A percentile compares a stretch with the other conserved stretches of the same genome.
phyloP scores from a whole-genome alignment of 148 eudicot species.

The Beta vulgaris region DNA sequence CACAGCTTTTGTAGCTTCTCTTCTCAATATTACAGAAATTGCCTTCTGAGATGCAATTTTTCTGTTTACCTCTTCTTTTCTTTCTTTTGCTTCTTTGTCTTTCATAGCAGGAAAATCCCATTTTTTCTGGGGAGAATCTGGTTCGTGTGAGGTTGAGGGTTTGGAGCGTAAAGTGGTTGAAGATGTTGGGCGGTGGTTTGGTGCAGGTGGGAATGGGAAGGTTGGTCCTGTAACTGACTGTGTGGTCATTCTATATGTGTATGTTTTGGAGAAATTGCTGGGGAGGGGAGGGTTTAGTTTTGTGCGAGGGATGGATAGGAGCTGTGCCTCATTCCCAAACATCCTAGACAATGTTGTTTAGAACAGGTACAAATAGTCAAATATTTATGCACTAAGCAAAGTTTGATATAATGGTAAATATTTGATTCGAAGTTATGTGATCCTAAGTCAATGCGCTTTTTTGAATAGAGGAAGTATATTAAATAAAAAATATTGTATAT shows the following conservation, averaged over 20 bases:
- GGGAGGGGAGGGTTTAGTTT: too few relatives aligned
- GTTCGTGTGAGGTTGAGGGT: slow-evolving; percentile 11
- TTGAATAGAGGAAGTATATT: too few relatives aligned
- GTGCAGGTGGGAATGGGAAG: slow-evolving; percentile 38
- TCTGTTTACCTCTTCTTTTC: slow-evolving; percentile 55
- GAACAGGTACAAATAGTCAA: too few relatives aligned
- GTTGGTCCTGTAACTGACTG: slow-evolving; percentile 53
- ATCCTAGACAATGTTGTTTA: too few relatives aligned
- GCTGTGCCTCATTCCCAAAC: too few relatives aligned
- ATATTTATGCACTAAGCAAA: too few relatives aligned
- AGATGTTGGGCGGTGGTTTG: slow-evolving; percentile 27
- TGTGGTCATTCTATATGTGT: slow-evolving; percentile 26
- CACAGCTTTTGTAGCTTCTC: slow-evolving; percentile 91
- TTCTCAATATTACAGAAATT: slow-evolving; percentile 66
- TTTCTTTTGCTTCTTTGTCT: slow-evolving; percentile 48
- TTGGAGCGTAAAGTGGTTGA: slow-evolving; percentile 17
- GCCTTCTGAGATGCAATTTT: slow-evolving; percentile 83
- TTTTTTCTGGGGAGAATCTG: slow-evolving; percentile 20
- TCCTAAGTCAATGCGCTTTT: too few relatives aligned
- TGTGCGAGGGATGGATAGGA: too few relatives aligned
- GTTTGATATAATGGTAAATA: too few relatives aligned
- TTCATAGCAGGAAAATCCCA: slow-evolving; percentile 13
- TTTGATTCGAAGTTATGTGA: too few relatives aligned
- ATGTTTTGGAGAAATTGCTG: background rate
- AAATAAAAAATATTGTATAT: too few relatives aligned